Evolutionary conservation across 1,284 basidiomycete genomes (phyloP).

Genomic region (Rhodotorula sp.): DNA sequence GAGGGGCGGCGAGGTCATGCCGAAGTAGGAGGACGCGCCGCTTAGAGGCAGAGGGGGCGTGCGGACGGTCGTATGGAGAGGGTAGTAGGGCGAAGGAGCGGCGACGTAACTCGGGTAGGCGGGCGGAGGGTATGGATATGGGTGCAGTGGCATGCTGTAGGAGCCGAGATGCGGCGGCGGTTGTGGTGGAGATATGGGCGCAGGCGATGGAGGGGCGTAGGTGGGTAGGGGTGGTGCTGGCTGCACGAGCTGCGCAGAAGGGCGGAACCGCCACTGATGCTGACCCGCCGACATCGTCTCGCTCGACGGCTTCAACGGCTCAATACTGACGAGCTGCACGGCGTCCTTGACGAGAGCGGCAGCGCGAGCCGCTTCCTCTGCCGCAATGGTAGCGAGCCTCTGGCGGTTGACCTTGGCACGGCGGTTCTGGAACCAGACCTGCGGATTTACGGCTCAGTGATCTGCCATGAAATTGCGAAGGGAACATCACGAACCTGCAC

Average conservation of each 20-base stretch:
- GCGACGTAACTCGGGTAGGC: not conserved
- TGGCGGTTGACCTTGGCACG: slow-evolving; percentile 45
- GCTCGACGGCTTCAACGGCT: not conserved
- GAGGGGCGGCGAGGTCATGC: not conserved
- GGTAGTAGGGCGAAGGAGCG: not conserved
- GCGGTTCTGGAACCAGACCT: slow-evolving; percentile 49
- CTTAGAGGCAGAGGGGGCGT: not conserved
- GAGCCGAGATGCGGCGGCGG: not conserved
- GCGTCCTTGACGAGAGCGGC: not conserved
- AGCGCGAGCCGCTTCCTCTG: not conserved
- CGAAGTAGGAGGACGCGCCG: not conserved
- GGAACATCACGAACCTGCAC: slow-evolving; percentile 38
- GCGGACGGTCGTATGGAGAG: not conserved
- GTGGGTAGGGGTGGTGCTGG: not conserved
- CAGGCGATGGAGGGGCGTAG: not conserved
- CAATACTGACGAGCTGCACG: not conserved
- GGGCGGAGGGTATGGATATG: not conserved
- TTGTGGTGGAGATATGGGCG: not conserved
- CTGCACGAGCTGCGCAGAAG: not conserved
- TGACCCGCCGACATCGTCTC: not conserved
- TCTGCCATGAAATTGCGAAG: not conserved
- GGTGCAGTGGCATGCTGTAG: not conserved
- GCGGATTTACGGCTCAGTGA: not conserved
- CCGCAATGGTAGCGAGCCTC: slow-evolving; percentile 4
- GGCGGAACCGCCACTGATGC: slow-evolving; percentile 20